phyloP scores from a whole-genome alignment of 2,329 filamentous ascomycete genomes.

The Elsinoe arachidis region DNA sequence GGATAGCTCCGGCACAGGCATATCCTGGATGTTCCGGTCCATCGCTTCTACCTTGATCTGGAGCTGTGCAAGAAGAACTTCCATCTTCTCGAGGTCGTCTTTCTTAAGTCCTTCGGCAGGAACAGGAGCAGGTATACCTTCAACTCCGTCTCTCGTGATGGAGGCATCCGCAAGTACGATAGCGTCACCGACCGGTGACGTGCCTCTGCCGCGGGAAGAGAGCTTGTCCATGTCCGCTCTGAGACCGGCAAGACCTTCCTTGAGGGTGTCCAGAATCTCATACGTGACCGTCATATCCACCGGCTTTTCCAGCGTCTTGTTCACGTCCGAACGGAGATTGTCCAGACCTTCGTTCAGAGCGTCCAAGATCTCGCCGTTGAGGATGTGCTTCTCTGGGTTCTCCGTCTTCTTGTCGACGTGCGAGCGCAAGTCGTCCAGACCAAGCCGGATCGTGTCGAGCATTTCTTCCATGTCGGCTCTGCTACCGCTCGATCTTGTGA shows the following conservation, averaged over 20 bases:
- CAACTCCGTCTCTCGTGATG: constrained; percentile 24
- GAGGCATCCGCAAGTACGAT: constrained; percentile 49
- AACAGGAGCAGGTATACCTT: constrained; percentile 16
- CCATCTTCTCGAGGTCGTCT: constrained; percentile 76
- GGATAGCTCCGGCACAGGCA: constrained; percentile 33
- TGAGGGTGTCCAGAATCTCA: constrained; percentile 81
- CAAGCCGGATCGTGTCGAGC: constrained; percentile 40
- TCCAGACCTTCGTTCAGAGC: constrained; percentile 63
- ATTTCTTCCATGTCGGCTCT: constrained; percentile 41
- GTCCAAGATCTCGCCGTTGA: constrained; percentile 52
- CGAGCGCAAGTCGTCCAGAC: constrained; percentile 42
- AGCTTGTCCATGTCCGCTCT: constrained; percentile 70
- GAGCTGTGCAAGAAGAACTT: constrained; percentile 72
- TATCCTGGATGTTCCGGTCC: constrained; percentile 45
- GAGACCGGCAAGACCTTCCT: constrained; percentile 67
- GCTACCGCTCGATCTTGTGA: constrained; percentile 31
- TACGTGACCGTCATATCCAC: constrained; percentile 75
- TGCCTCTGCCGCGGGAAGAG: constrained; percentile 43
- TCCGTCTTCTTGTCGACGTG: constrained; percentile 46
- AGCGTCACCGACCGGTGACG: constrained; percentile 43
- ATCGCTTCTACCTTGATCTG: constrained; percentile 76
- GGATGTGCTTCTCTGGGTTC: constrained; percentile 44
- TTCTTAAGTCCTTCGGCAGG: constrained; percentile 43
- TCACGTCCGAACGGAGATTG: constrained; percentile 64
- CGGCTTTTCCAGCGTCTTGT: constrained; percentile 67